Evolutionary conservation across 202 grass and related monocot species (phyloP), one percentile per base, ranked within the genome.

Genomic region (Panicum hallii): DNA sequence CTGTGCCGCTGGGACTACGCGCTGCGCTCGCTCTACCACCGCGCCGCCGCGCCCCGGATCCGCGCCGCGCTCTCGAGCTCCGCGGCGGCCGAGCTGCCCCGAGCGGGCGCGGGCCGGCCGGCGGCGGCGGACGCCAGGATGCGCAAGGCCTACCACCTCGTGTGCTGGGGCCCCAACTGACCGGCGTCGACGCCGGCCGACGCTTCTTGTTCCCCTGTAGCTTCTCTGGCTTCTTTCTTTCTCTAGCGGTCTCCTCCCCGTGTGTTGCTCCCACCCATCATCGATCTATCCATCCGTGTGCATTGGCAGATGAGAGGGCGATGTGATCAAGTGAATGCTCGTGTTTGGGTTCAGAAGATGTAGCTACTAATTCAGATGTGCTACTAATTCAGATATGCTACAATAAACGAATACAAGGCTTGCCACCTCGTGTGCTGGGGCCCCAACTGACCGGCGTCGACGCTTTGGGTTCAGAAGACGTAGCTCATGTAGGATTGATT

Each of bases 1-100:
- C 83, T 91, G 45, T 93, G 91, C 91, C 77, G 85, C 72, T 93
- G 88, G 91, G 83, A 85, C 86, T 91, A 93, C 73, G 85, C 88
- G 30, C 40, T 93, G 5, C 72, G 88, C 36, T 85, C 82, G 5
- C 62, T 94, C 46, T 87, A 87, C 76, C 89, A 67, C 63, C 69
- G 58, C 20, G 85, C 87, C 47, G 81, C 79, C 28, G 67, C 50
- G 83, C 79, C 79, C 13, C 46, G 46, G 9, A 64, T 85, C 84
- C 43, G 5, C 19, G 56, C 74, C 65, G 58, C 52, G 40, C 83
- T 82, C 72, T 67, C 70, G 23, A 69, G 85, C 75, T 65, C 78
- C 74, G 20, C 12, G 7, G 46, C 40, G 36, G 70, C n/a, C 1
- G 55, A 22, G 46, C 5, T 20, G 32, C 49, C 11, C 12, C 54